Percentiles rank a stretch among this genome's conserved stretches.
Evolutionary conservation across 2,329 filamentous ascomycete genomes (phyloP).

Genomic region (Penicillium sp.): DNA sequence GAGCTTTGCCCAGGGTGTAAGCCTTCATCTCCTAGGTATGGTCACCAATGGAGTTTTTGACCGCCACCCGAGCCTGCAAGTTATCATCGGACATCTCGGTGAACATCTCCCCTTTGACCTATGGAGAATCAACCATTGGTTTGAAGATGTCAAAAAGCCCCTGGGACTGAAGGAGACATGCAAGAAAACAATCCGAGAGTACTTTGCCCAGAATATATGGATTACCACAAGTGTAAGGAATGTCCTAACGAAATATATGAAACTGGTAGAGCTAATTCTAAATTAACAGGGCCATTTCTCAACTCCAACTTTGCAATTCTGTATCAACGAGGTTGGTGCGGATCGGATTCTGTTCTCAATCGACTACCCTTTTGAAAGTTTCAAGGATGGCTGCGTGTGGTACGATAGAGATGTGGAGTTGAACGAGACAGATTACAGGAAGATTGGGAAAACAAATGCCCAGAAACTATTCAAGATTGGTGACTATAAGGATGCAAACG

Average conservation of each 20-base stretch:
- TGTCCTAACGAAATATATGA: too few relatives aligned
- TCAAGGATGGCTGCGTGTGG: slow-evolving; percentile 23
- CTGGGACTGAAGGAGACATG: slow-evolving; percentile 26
- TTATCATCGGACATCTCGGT: slow-evolving; percentile 25
- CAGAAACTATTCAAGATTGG: slow-evolving; percentile 18
- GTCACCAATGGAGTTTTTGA: slow-evolving; percentile 26
- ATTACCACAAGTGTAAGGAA: slow-evolving; percentile 22
- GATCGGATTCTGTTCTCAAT: slow-evolving; percentile 27
- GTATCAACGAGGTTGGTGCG: slow-evolving; percentile 24
- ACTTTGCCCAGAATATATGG: slow-evolving; percentile 24
- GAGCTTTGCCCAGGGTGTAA: slow-evolving; percentile 24
- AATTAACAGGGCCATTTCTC: slow-evolving; percentile 23
- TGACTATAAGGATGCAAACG: slow-evolving; percentile 13
- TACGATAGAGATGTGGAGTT: slow-evolving; percentile 21
- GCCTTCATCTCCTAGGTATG: slow-evolving; percentile 24
- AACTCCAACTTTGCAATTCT: slow-evolving; percentile 24
- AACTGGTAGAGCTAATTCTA: too few relatives aligned
- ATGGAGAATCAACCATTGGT: slow-evolving; percentile 28
- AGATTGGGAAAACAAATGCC: slow-evolving; percentile 23
- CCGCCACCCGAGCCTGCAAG: slow-evolving; percentile 22
- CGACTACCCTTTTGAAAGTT: slow-evolving; percentile 21
- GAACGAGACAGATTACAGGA: slow-evolving; percentile 20
- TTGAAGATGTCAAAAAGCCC: slow-evolving; percentile 23
- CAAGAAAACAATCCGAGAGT: slow-evolving; percentile 17
- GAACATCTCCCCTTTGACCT: slow-evolving; percentile 22